A percentile compares a stretch with the other conserved stretches of the same genome.
These are phyloP conservation scores for Colletotrichum godetiae DNA, from an alignment of 2,329 filamentous ascomycete genomes.

Conservation along the genomic window DNA sequence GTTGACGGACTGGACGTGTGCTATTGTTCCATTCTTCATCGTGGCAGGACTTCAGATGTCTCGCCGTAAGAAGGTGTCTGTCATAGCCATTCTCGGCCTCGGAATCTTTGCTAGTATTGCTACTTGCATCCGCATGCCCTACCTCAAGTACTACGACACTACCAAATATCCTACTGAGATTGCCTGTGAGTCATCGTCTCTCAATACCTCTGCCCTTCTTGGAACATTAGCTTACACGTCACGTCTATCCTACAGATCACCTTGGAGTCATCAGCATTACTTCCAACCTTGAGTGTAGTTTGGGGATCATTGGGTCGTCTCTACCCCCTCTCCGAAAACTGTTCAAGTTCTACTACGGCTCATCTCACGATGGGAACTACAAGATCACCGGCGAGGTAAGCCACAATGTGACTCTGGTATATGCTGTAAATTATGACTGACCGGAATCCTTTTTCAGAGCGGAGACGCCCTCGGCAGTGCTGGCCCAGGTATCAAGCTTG, in stretches of 20 bases:
- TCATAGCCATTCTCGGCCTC: slow-evolving; percentile 14
- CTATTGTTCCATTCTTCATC: slow-evolving; percentile 44
- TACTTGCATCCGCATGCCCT: slow-evolving; percentile 10
- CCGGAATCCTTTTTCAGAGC: neutral
- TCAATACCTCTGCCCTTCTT: no score
- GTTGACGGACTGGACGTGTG: slow-evolving; percentile 42
- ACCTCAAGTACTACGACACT: slow-evolving; percentile 17
- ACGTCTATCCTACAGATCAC: neutral
- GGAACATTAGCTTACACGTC: neutral
- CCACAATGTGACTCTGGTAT: no score
- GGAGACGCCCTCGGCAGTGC: slow-evolving; percentile 12
- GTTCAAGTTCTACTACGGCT: slow-evolving; percentile 20
- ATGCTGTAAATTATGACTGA: neutral
- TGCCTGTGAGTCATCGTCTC: neutral
- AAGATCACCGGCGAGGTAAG: slow-evolving; percentile 9
- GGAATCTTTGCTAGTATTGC: slow-evolving; percentile 10
- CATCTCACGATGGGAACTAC: slow-evolving; percentile 1
- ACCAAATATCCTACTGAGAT: slow-evolving; percentile 4
- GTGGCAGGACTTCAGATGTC: slow-evolving; percentile 42
- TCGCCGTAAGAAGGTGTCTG: slow-evolving; percentile 36
- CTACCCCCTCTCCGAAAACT: slow-evolving; percentile 7
- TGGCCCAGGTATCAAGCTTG: slow-evolving; percentile 24
- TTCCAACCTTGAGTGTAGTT: slow-evolving; percentile 5
- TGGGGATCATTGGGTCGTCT: slow-evolving; percentile 19
- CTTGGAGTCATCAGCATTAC: slow-evolving; percentile 16